Base-by-base conservation (phyloP, 805 yeast species). In the Vanderwaltozyma yarrowii region DNA sequence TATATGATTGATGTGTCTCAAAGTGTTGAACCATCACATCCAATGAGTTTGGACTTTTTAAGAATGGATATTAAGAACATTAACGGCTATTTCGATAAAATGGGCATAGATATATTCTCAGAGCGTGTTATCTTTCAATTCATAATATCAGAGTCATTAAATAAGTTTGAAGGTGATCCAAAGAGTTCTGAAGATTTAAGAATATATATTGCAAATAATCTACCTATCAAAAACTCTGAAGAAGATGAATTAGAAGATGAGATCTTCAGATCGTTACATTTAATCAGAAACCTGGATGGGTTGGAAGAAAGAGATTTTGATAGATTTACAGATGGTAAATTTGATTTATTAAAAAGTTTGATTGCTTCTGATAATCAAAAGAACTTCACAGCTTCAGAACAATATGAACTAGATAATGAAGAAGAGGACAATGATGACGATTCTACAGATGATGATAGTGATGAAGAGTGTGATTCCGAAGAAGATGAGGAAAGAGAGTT, bases 11-110 rank as follows among this genome's bases (percentile, higher is more conserved):
- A 92, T 64, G 99, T 92, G 10, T 88, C 97, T 1, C 99, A 92
- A 59, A 79, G 94, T 28, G 97, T 92, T 18, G 97, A 92, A 59
- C 96, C 96, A 9, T 96, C 87, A 50, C 99, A 92, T 61, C 97
- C 96, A 10, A 86, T 86, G 86, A 82, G 95, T 31, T 68, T 92
- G 46, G 97, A 92, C 58, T 92, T 92, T 57, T 64, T 92, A 43
- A 70, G 99, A 55, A 92, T 92, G 98, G 99, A 92, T 62, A 88
- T 92, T 54, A 92, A 89, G 59, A 92, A 92, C 54, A 84, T 89
- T 18, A 92, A 89, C 54, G 92, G 84, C 50, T 92, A 80, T 58
- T 92, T 92, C 52, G 69, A 70, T 41, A 70, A 78, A 43, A 77
- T 80, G 57, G 78, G 79, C 27, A 84, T 88, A 30, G 71, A 74